Percentiles rank a stretch among this genome's conserved stretches.
phyloP scores from a whole-genome alignment of 1,284 basidiomycete genomes.

The Microbotryum saponariae region DNA sequence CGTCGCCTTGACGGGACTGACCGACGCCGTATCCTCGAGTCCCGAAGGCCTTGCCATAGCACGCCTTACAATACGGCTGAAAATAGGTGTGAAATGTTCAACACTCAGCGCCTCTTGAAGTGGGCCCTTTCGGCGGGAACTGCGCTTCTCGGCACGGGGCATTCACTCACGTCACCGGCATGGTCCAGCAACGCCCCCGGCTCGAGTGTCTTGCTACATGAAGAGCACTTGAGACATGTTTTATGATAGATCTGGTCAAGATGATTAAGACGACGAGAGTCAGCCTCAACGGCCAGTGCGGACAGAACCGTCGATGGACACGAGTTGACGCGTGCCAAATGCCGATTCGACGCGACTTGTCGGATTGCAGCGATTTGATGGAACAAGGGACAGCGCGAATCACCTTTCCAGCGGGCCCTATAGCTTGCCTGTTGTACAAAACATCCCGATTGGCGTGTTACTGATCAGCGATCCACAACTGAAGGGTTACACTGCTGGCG shows the following conservation, averaged over 20 bases:
- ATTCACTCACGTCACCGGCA: conserved; percentile 37
- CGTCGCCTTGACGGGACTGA: not conserved
- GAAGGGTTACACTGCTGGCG: not conserved
- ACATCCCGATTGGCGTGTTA: not conserved
- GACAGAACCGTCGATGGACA: not conserved
- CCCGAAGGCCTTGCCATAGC: conserved; percentile 17
- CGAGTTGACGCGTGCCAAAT: not conserved
- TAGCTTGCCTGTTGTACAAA: conserved; percentile 31
- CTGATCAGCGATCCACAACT: not conserved
- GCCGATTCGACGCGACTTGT: not conserved
- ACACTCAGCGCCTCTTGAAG: too few species aligned
- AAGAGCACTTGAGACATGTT: conserved; percentile 42
- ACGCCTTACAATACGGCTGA: conserved; percentile 26
- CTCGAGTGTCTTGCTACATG: conserved; percentile 43
- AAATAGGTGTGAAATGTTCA: not conserved
- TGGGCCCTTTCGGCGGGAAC: not conserved
- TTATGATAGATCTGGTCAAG: conserved; percentile 44
- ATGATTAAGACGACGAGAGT: not conserved
- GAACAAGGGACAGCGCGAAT: conserved; percentile 10
- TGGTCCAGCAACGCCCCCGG: conserved; percentile 42
- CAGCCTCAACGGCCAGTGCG: not conserved
- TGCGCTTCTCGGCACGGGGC: not conserved
- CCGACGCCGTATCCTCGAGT: conserved; percentile 25
- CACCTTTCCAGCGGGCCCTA: conserved; percentile 43
- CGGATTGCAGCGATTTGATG: too few species aligned